Evolutionary conservation across 768 basidiomycete genomes (phyloP).

Genomic region (Boletus fagicola): DNA sequence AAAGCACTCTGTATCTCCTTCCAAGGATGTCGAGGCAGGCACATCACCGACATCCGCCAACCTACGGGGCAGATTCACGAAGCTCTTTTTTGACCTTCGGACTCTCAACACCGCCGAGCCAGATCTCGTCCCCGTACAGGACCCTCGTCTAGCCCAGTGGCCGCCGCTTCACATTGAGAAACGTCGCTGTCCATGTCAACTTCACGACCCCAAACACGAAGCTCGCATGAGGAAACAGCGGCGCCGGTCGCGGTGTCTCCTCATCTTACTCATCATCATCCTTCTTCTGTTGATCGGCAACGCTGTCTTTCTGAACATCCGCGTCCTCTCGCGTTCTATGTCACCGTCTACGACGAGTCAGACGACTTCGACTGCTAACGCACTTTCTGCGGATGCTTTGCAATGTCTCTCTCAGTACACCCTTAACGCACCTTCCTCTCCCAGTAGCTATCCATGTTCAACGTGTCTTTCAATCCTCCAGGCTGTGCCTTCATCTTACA

Average conservation of each 20-base stretch:
- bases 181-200: slow-evolving; percentile 25
- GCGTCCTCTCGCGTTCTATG: slow-evolving; percentile 26
- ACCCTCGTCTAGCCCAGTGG: slow-evolving; percentile 33
- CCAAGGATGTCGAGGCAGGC: slow-evolving; percentile 30
- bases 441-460: slow-evolving; percentile 45
- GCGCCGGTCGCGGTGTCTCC: slow-evolving; percentile 32
- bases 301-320: slow-evolving; percentile 37
- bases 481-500: slow-evolving; percentile 36
- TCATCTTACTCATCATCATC: slow-evolving; percentile 37
- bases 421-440: slow-evolving; percentile 43
- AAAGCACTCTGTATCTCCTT: neutral
- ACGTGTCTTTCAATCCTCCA: slow-evolving; percentile 43
- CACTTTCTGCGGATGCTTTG: slow-evolving; percentile 39
- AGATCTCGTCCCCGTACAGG: slow-evolving; percentile 27
- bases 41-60: slow-evolving; percentile 17
- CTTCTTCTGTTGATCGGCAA: slow-evolving; percentile 46
- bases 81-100: slow-evolving; percentile 38
- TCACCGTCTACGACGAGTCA: slow-evolving; percentile 15
- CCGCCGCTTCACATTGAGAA: slow-evolving; percentile 41
- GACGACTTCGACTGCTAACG: slow-evolving; percentile 24
- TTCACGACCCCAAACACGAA: slow-evolving; percentile 20
- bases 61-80: slow-evolving; percentile 36
- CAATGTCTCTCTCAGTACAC: slow-evolving; percentile 47
- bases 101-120: slow-evolving; percentile 26
- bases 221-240: slow-evolving; percentile 27